phyloP scores from a whole-genome alignment of 1,139 yeast species.

The Candida mesenterica region DNA sequence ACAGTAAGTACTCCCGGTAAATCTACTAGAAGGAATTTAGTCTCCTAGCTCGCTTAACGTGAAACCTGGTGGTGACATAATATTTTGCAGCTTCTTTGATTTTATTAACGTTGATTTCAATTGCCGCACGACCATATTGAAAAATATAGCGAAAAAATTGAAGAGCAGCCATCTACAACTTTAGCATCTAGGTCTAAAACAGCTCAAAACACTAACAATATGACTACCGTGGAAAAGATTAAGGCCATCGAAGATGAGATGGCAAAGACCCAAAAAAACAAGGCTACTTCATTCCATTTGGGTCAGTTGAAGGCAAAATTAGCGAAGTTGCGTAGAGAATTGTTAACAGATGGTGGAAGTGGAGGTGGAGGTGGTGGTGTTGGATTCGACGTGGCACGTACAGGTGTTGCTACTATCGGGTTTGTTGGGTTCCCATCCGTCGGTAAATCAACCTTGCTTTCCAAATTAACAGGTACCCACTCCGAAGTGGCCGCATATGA shows the following conservation, averaged over 20 bases:
- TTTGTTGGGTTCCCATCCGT: constrained; percentile 98
- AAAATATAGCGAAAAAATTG: not conserved
- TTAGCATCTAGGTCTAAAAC: no score
- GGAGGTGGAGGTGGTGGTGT: constrained; percentile 86
- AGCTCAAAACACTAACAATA: constrained; percentile 28
- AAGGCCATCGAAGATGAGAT: constrained; percentile 92
- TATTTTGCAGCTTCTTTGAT: no score
- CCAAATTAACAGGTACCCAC: constrained; percentile 90
- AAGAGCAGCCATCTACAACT: no score
- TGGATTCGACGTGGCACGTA: constrained; percentile 96
- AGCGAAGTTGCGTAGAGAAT: constrained; percentile 90
- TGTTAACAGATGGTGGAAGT: constrained; percentile 73
- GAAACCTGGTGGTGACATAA: no score
- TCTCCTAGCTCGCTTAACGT: no score
- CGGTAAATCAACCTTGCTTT: constrained; percentile 88
- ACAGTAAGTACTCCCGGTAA: no score
- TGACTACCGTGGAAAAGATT: constrained; percentile 87
- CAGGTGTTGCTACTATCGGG: constrained; percentile 96
- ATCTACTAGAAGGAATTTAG: no score
- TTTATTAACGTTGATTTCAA: not conserved
- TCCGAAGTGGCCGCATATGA: constrained; percentile 97
- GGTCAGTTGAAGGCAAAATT: constrained; percentile 96
- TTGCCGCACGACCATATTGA: constrained; percentile 3
- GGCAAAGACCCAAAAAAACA: constrained; percentile 95
- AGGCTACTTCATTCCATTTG: constrained; percentile 93